phyloP scores from a whole-genome alignment of 2,329 filamentous ascomycete genomes.

The Chaetomiaceae sp. region DNA sequence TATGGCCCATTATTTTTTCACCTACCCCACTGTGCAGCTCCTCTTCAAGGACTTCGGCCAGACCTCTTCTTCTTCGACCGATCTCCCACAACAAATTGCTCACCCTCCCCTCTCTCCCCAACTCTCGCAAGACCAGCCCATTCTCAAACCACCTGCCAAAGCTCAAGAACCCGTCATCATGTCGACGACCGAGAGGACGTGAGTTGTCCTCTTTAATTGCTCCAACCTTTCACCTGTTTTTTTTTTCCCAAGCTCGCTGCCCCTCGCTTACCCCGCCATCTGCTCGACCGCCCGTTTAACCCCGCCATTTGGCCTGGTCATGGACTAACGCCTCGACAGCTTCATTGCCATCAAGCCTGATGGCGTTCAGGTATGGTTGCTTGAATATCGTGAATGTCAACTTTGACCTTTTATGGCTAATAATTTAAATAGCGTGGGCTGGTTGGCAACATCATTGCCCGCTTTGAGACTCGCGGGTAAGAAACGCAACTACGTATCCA shows the following conservation, averaged over 20 bases:
- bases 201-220: constrained; percentile 37
- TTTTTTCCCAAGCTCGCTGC: constrained; percentile 17
- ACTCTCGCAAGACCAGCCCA: constrained; percentile 40
- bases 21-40: constrained; percentile 16
- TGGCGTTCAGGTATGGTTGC: constrained; percentile 80
- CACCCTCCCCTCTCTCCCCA: constrained; percentile 17
- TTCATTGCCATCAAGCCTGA: constrained; percentile 99
- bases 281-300: constrained; percentile 9
- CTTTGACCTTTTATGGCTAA: constrained; percentile 18
- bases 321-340: constrained; percentile 46
- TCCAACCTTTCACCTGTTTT: constrained; percentile 10
- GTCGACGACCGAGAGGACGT: constrained; percentile 82
- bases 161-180: constrained; percentile 46
- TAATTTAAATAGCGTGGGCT: constrained; percentile 72
- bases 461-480: constrained; percentile 94
- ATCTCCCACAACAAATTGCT: constrained; percentile 20
- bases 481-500: constrained; percentile 32
- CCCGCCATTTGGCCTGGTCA: constrained; percentile 20
- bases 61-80: constrained; percentile 1
- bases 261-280: constrained; percentile 26
- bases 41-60: too few relatives aligned
- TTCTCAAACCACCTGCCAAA: constrained; percentile 43
- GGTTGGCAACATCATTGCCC: constrained; percentile 92
- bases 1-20: constrained; percentile 19
- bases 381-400: background rate